Base-by-base conservation (phyloP, 805 yeast species). In the Starmera quercuum region DNA sequence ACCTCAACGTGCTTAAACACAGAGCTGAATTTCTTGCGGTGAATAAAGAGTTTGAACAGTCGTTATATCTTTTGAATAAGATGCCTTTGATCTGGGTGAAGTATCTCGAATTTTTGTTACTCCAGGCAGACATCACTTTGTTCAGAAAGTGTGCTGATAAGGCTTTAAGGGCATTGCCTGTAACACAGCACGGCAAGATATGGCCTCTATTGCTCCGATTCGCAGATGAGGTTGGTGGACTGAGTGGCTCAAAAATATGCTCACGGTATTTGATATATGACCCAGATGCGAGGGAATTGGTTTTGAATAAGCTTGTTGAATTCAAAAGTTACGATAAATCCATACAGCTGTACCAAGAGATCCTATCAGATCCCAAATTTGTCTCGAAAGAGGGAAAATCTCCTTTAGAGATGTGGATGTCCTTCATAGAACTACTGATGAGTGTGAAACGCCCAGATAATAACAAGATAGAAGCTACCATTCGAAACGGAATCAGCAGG, bases 141-240 rank as follows among this genome's bases (percentile, higher is more conserved):
- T 63, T 67, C 11, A 54, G 79, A 27, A 47, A 49, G 5, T 54
- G 56, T 4, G 76, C 78, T 47, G 71, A 79, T 45, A 45, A 51
- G 20, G 69, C 80, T 1, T 53, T 83, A 7, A 59, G 61, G 33
- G 41, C 57, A 5, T 45, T 81, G 10, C 74, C 82, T 1, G 33
- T 66, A 6, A 50, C 71, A 0, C 77, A 73, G 36, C 86, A 78
- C 51, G 66, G 66, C 4, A 41, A 60, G 20, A 66, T 81, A 21
- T 72, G 92, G 72, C 57, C 64, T 1, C 47, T 68, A 39, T 82
- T 74, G 36, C 56, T 80, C 29, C 44, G 58, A 15, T 73, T 66
- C 53, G 74, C 75, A 1, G 57, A 57, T 29, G 32, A 40, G 1
- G 56, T 65, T 16, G 69, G 68, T 4, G 79, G 74, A 6, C 3